Conservation (phyloP, 768 basidiomycete genomes). For the Podaxis sp. region DNA sequence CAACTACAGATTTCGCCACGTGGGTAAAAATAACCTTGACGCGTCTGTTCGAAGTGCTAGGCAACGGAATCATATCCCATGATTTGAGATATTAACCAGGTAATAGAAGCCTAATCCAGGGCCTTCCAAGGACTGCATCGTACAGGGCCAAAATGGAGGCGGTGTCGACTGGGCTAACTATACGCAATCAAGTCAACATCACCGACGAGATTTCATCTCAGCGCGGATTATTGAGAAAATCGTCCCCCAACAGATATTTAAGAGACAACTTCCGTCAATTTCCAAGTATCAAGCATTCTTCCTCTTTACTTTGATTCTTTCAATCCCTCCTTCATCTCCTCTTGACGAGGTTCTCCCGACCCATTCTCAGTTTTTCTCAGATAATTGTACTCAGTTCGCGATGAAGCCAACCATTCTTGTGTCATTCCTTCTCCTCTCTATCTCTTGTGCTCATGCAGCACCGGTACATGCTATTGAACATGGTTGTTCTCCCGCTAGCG, state of each 20-base stretch:
- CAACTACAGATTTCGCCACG: too few species aligned
- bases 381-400: not conserved
- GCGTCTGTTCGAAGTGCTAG: too few species aligned
- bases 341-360: slow-evolving; percentile 16
- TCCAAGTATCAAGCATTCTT: not conserved
- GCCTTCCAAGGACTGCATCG: too few species aligned
- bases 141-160: too few species aligned
- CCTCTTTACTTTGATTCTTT: not conserved
- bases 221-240: not conserved
- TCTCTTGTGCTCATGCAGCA: not conserved
- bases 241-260: not conserved
- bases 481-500: not conserved
- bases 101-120: too few species aligned
- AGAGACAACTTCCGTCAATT: not conserved
- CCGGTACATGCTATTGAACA: not conserved
- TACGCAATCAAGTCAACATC: not conserved
- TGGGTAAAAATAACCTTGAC: too few species aligned
- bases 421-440: slow-evolving; percentile 6
- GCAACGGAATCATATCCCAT: too few species aligned
- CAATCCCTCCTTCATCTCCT: slow-evolving; percentile 6
- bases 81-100: too few species aligned
- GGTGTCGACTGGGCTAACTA: not conserved
- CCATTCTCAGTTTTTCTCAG: not conserved
- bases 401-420: not conserved
- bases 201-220: not conserved